Evolutionary conservation across 768 basidiomycete species (phyloP).

Genomic region (Trametes gibbosa): DNA sequence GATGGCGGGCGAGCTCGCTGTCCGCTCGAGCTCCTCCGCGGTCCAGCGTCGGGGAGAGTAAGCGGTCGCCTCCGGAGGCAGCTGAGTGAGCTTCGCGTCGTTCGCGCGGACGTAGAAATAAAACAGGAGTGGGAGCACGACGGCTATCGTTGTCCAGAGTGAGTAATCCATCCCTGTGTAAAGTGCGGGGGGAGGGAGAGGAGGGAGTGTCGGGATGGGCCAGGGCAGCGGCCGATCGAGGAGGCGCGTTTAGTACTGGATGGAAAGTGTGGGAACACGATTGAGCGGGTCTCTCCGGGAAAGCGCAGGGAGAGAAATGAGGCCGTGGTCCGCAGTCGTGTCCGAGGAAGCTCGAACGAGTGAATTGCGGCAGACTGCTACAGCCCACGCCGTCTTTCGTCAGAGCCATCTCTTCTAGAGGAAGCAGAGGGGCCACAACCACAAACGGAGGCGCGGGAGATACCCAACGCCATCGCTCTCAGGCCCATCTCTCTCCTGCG

Average conservation of each 20-base stretch:
- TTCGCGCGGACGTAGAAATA: constrained; percentile 48
- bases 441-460: background rate
- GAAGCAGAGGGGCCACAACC: background rate
- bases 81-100: constrained; percentile 48
- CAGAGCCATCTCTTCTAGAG: too few relatives aligned
- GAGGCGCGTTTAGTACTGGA: background rate
- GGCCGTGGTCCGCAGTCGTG: background rate
- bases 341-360: background rate
- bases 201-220: background rate
- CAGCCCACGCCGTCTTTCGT: background rate
- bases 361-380: background rate
- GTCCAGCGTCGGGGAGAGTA: constrained; percentile 55
- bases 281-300: background rate
- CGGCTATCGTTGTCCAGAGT: constrained; percentile 11
- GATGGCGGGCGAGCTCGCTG: constrained; percentile 37
- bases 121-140: constrained; percentile 18
- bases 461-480: background rate
- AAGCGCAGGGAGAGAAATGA: background rate
- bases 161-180: background rate
- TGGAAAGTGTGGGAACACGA: too few relatives aligned
- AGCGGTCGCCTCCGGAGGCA: constrained; percentile 45
- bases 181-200: background rate
- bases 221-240: too few relatives aligned
- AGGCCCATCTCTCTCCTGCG: background rate
- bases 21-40: constrained; percentile 37